Conservation (phyloP, 495 filamentous ascomycete genomes). For the Penicillium tannophilum region DNA sequence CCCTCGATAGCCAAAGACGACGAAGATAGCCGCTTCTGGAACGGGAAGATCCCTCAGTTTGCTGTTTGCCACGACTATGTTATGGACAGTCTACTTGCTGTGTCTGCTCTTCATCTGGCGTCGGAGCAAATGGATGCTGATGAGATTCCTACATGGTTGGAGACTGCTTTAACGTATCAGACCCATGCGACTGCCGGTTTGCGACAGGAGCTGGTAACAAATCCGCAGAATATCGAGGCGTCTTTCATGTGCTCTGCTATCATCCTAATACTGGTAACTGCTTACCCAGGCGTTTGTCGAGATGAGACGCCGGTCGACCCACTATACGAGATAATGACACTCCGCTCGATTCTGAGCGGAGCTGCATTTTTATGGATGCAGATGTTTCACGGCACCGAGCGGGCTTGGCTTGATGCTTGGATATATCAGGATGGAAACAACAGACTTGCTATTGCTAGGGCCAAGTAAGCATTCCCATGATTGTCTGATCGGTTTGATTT, state of each 20-base stretch:
- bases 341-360: conserved; percentile 17
- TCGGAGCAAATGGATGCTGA: conserved; percentile 4
- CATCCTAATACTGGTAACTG: conserved; percentile 16
- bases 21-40: conserved; percentile 14
- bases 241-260: conserved; percentile 16
- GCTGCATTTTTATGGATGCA: conserved; percentile 18
- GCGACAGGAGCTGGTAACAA: conserved; percentile 10
- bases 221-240: conserved; percentile 16
- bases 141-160: conserved; percentile 11
- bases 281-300: conserved; percentile 12
- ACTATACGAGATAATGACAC: conserved; percentile 14
- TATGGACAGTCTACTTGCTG: conserved; percentile 14
- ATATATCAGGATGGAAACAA: conserved; percentile 8
- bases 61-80: conserved; percentile 15
- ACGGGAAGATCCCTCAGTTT: conserved; percentile 10
- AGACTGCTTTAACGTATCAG: conserved; percentile 17
- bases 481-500: background rate
- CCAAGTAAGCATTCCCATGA: conserved; percentile 2
- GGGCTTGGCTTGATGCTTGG: conserved; percentile 11
- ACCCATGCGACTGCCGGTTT: conserved; percentile 12
- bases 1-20: conserved; percentile 14
- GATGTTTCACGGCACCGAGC: conserved; percentile 12
- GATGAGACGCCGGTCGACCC: conserved; percentile 17
- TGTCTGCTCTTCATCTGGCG: conserved; percentile 18
- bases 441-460: conserved; percentile 2